phyloP scores from a whole-genome alignment of 169 alveolate genomes.

The Plasmodium knowlesi region DNA sequence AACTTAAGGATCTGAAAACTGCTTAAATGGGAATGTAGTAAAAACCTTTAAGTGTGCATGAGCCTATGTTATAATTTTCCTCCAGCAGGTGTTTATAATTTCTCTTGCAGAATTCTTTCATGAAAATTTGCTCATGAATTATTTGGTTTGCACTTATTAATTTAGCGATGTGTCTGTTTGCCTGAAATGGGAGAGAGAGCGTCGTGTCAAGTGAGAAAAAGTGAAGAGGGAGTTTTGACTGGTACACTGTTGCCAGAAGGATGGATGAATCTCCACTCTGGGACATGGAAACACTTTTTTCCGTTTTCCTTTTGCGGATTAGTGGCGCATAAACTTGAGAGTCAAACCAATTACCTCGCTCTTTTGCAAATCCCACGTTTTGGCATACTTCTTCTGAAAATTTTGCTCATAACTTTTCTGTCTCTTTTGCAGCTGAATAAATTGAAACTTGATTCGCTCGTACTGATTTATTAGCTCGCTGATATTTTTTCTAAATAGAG shows the following conservation, averaged over 20 bases:
- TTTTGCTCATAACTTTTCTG: constrained; percentile 56
- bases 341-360: constrained; percentile 17
- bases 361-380: constrained; percentile 64
- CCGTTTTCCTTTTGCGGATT: not conserved
- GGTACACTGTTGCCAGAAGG: not conserved
- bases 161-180: constrained; percentile 42
- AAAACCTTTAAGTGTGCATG: constrained; percentile 25
- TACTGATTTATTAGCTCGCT: constrained; percentile 55
- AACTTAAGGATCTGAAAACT: not conserved
- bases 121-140: constrained; percentile 58
- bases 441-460: constrained; percentile 61
- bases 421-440: constrained; percentile 53
- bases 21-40: not conserved
- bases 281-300: not conserved
- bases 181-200: constrained; percentile 8
- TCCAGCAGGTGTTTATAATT: constrained; percentile 50
- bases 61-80: constrained; percentile 7
- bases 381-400: constrained; percentile 59
- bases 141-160: constrained; percentile 58
- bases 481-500: constrained; percentile 14
- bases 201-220: not conserved
- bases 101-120: constrained; percentile 30
- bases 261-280: not conserved
- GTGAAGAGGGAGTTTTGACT: not conserved
- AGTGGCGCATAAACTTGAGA: not conserved